Evolutionary conservation across 345 rosid genomes (phyloP).

Genomic region (Linum lewisii): DNA sequence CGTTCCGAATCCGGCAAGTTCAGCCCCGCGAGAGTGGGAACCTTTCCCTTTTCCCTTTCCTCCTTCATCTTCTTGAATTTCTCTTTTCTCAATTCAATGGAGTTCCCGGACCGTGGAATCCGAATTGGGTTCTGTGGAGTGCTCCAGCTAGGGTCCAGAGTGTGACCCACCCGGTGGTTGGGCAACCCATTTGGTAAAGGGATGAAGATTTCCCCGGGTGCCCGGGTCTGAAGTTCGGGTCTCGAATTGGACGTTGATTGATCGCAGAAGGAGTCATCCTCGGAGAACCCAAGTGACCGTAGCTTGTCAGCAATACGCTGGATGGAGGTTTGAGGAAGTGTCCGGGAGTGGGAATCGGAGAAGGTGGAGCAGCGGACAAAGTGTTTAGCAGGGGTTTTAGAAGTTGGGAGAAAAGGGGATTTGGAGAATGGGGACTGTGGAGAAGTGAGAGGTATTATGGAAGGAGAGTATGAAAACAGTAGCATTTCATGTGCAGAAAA

Average conservation of each 20-base stretch:
- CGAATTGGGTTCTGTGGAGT: slow-evolving; percentile 82
- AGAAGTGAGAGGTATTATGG: slow-evolving; percentile 18
- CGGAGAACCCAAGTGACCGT: slow-evolving; percentile 71
- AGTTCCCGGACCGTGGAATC: slow-evolving; percentile 59
- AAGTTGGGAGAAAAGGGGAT: slow-evolving; percentile 16
- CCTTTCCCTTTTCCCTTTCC: slow-evolving; percentile 31
- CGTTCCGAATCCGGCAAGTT: slow-evolving; percentile 45
- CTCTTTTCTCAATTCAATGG: slow-evolving; percentile 47
- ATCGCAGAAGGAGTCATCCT: slow-evolving; percentile 17
- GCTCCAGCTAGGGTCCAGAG: slow-evolving; percentile 93
- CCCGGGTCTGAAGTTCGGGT: slow-evolving; percentile 1
- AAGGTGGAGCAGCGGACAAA: slow-evolving; percentile 21
- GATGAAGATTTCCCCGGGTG: slow-evolving; percentile 72
- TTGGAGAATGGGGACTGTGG: slow-evolving; percentile 13
- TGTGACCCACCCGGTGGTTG: slow-evolving; percentile 73
- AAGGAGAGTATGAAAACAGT: slow-evolving; percentile 22
- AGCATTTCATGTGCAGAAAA: slow-evolving; percentile 37
- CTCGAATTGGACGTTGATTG: slow-evolving; percentile 2
- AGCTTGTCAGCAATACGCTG: slow-evolving; percentile 91
- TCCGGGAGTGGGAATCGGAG: slow-evolving; percentile 16
- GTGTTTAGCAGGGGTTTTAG: slow-evolving; percentile 5
- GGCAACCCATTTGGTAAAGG: slow-evolving; percentile 59
- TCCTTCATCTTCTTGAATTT: slow-evolving; percentile 18
- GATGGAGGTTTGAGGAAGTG: slow-evolving; percentile 64
- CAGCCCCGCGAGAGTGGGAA: slow-evolving; percentile 73